These are phyloP conservation scores for Rosa persica DNA, from an alignment of 306 rosid species.

Conservation along the genomic window DNA sequence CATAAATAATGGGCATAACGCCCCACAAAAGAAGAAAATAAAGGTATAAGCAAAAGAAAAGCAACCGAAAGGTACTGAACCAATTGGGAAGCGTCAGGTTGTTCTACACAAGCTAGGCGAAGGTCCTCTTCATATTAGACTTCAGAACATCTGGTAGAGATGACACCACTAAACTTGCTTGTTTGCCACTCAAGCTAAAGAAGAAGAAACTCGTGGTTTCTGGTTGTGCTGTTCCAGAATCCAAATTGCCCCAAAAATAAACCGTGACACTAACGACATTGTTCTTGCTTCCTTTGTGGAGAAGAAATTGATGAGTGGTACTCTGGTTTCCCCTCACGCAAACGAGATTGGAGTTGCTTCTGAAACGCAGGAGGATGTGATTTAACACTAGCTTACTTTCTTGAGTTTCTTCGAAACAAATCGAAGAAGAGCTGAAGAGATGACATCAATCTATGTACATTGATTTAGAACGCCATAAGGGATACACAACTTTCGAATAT, in stretches of 20 bases:
- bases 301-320: conserved; percentile 20
- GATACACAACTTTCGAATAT: too few species aligned
- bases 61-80: conserved; percentile 20
- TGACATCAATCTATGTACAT: not conserved
- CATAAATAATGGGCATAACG: conserved; percentile 13
- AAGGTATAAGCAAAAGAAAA: conserved; percentile 1
- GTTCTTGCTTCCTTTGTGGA: conserved; percentile 25
- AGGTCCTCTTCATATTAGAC: conserved; percentile 13
- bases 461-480: too few species aligned
- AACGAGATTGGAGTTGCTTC: too few species aligned
- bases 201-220: conserved; percentile 34
- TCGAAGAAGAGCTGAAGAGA: conserved; percentile 13
- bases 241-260: conserved; percentile 17
- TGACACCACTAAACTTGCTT: conserved; percentile 27
- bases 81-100: conserved; percentile 18
- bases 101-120: not conserved
- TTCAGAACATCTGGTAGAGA: conserved; percentile 32
- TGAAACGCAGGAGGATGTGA: not conserved
- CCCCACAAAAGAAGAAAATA: conserved; percentile 17
- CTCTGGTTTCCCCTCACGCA: too few species aligned
- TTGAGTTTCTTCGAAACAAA: conserved; percentile 14
- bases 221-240: conserved; percentile 3
- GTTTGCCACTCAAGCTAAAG: conserved; percentile 27
- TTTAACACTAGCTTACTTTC: conserved; percentile 23
- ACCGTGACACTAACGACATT: conserved; percentile 5